These are phyloP conservation scores for Pichia sp. DNA, from an alignment of 1,139 yeast genomes.

Conservation along the genomic window DNA sequence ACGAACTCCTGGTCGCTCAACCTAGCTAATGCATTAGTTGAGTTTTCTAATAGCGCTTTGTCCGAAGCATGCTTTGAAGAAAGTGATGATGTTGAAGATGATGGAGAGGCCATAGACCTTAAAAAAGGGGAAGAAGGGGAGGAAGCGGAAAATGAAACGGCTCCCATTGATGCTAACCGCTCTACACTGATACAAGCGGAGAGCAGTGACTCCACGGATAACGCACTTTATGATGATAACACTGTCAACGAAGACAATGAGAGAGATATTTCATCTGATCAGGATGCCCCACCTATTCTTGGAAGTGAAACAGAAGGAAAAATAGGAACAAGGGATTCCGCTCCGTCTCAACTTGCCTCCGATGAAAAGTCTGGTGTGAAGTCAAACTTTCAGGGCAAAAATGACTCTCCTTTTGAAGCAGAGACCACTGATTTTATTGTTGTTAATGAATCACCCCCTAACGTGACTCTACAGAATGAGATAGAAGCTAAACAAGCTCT, in stretches of 20 bases:
- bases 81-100: neutral
- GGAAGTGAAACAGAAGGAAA: no score
- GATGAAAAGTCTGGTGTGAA: neutral
- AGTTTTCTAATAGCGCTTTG: neutral
- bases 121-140: constrained; percentile 1
- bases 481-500: no score
- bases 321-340: no score
- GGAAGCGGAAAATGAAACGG: neutral
- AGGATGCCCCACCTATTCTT: no score
- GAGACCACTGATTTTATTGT: neutral
- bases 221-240: neutral
- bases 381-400: neutral
- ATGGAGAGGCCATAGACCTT: neutral
- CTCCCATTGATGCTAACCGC: no score
- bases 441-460: neutral
- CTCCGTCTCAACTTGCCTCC: no score
- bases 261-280: neutral
- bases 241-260: neutral
- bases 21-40: neutral
- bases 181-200: no score
- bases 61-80: neutral
- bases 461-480: neutral
- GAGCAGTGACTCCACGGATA: neutral
- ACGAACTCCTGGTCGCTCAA: neutral
- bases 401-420: neutral